Conservation (phyloP, 228 moss, liverwort and hornwort species). For the Sphagnum fallax region DNA sequence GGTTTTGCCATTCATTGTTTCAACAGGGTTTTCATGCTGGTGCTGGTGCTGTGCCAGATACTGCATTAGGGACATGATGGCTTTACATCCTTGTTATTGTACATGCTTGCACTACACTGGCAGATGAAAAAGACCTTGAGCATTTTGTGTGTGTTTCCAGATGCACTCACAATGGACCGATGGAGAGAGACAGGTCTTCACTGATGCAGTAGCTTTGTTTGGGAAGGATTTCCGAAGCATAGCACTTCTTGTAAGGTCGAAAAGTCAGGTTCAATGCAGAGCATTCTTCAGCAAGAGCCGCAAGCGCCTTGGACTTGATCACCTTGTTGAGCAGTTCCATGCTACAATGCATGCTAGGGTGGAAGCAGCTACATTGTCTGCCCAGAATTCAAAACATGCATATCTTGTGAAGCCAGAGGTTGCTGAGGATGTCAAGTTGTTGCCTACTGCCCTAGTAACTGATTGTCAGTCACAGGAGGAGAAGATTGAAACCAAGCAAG, state of each 20-base stretch:
- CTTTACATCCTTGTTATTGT: no score
- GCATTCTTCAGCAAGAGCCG: constrained; percentile 51
- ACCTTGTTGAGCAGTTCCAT: constrained; percentile 58
- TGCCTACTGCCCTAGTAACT: no score
- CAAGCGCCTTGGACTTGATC: constrained; percentile 51
- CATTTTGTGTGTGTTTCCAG: constrained; percentile 1
- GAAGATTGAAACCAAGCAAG: not conserved
- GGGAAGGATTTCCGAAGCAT: constrained; percentile 83
- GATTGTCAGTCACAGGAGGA: not conserved
- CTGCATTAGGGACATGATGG: no score
- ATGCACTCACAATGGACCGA: constrained; percentile 79
- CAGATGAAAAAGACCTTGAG: no score
- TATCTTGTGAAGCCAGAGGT: constrained; percentile 3
- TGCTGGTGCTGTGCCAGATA: no score
- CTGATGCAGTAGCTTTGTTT: constrained; percentile 55
- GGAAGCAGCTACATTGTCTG: constrained; percentile 38
- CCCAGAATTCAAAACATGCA: constrained; percentile 32
- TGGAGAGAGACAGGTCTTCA: constrained; percentile 65
- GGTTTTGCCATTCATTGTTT: no score
- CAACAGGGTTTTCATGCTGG: no score
- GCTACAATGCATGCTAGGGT: constrained; percentile 16
- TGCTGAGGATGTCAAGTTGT: constrained; percentile 23
- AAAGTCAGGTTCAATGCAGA: constrained; percentile 45
- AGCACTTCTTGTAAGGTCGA: constrained; percentile 61
- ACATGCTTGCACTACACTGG: no score